Conservation (phyloP, 2,329 filamentous ascomycete species). For the Pseudocercospora musae region DNA sequence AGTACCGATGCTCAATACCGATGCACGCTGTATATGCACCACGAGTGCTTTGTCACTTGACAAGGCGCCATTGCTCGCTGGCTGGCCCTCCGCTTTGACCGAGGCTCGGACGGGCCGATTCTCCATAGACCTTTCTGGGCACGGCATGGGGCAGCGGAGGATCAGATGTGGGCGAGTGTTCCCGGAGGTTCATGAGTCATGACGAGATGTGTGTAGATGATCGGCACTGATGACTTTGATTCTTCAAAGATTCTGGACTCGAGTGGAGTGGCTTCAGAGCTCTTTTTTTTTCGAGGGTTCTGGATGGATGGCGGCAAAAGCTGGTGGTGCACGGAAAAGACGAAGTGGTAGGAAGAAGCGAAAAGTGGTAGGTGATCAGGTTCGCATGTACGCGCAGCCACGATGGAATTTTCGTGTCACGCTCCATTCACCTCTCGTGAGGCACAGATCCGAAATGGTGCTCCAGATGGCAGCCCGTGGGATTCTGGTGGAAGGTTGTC, state of each 20-base stretch:
- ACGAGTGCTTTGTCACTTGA: not conserved
- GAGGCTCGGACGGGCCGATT: not conserved
- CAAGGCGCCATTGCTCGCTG: not conserved
- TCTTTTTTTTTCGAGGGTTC: too few species aligned
- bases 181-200: too few species aligned
- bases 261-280: not conserved
- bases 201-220: not conserved
- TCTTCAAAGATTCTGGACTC: not conserved
- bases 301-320: slow-evolving; percentile 1
- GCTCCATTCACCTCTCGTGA: not conserved
- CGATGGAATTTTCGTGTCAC: not conserved
- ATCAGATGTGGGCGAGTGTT: not conserved
- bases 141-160: not conserved
- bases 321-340: not conserved
- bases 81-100: not conserved
- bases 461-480: slow-evolving; percentile 3
- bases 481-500: slow-evolving; percentile 9
- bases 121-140: not conserved
- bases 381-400: not conserved
- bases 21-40: not conserved
- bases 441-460: slow-evolving; percentile 9
- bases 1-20: not conserved
- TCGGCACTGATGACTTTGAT: not conserved
- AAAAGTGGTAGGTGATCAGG: not conserved
- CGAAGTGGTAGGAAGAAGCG: not conserved